Conservation (phyloP, 2,329 filamentous ascomycete species). For the Colletotrichum sp. region DNA sequence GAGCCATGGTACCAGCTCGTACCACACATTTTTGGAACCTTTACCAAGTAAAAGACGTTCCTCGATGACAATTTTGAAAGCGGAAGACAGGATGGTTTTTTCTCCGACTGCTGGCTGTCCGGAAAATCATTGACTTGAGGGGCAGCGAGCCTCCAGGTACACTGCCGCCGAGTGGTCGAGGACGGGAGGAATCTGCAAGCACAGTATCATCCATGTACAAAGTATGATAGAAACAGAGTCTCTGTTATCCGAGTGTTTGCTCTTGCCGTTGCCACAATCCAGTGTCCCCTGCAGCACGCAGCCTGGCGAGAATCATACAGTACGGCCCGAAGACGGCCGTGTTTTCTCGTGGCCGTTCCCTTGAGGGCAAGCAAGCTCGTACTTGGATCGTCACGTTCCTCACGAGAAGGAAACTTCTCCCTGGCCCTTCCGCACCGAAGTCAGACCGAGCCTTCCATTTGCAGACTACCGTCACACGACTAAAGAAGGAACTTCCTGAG, state of each 20-base stretch:
- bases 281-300: not conserved
- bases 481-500: not conserved
- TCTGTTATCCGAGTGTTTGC: not conserved
- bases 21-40: conserved; percentile 56
- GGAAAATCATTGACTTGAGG: not conserved
- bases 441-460: not conserved
- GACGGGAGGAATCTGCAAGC: not conserved
- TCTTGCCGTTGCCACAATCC: not conserved
- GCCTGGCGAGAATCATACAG: not conserved
- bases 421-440: not conserved
- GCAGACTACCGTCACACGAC: not conserved
- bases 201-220: not conserved
- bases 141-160: not conserved
- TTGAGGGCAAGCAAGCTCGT: not conserved
- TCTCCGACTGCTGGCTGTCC: not conserved
- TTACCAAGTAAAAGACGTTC: conserved; percentile 50
- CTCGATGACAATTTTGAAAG: fast-evolving
- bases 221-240: not conserved
- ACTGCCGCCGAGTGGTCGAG: not conserved
- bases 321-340: not conserved
- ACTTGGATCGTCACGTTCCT: not conserved
- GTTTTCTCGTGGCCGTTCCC: not conserved
- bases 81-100: not conserved
- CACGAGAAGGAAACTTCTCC: not conserved
- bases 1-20: conserved; percentile 48